Evolutionary conservation across 2,329 filamentous ascomycete species (phyloP).

Genomic region (Spiromastix sp.): DNA sequence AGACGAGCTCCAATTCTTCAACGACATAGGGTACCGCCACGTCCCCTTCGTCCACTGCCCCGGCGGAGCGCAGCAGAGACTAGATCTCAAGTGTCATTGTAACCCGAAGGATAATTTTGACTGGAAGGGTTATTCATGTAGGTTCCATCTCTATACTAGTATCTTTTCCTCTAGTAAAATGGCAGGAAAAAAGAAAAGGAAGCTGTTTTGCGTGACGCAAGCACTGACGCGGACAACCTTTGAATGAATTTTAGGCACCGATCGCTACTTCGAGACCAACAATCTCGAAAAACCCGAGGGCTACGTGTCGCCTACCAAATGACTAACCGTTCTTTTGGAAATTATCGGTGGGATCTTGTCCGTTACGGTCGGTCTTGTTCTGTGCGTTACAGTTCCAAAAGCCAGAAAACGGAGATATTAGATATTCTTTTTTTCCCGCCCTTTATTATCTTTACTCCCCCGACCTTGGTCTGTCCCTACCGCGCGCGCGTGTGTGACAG

Average conservation of each 20-base stretch:
- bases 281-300: slow-evolving; percentile 72
- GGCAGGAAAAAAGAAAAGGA: too few species aligned
- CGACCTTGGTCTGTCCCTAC: too few species aligned
- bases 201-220: too few species aligned
- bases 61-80: slow-evolving; percentile 71
- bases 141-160: slow-evolving; percentile 28
- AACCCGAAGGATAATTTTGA: slow-evolving; percentile 97
- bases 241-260: slow-evolving; percentile 54
- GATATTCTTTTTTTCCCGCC: too few species aligned
- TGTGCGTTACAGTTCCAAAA: too few species aligned
- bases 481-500: too few species aligned
- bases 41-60: slow-evolving; percentile 97
- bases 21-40: slow-evolving; percentile 97
- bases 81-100: slow-evolving; percentile 86
- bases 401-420: too few species aligned
- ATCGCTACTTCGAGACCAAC: slow-evolving; percentile 76
- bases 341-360: slow-evolving; percentile 3
- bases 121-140: slow-evolving; percentile 98
- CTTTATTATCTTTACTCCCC: too few species aligned
- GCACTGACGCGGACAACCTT: background rate
- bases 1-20: slow-evolving; percentile 95
- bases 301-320: slow-evolving; percentile 61
- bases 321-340: slow-evolving; percentile 20
- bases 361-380: too few species aligned
- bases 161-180: too few species aligned